phyloP scores from a whole-genome alignment of 2,329 filamentous ascomycete species.

The Sarocladium brachiariae region DNA sequence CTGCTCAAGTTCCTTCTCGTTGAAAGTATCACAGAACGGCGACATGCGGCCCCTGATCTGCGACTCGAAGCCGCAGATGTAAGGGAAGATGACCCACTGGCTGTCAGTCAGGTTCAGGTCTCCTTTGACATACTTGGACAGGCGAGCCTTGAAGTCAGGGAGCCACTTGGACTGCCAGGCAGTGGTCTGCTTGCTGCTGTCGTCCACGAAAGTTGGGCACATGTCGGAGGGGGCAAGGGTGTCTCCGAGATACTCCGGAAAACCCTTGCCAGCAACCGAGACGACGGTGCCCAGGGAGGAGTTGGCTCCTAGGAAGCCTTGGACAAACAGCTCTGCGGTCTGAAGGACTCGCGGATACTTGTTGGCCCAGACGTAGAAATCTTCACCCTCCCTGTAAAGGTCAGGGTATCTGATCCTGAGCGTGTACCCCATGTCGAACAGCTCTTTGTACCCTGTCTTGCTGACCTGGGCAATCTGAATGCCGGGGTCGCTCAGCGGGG shows the following conservation, averaged over 20 bases:
- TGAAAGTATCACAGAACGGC: constrained; percentile 57
- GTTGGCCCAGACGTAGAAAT: constrained; percentile 58
- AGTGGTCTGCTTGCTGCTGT: constrained; percentile 39
- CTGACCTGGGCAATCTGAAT: constrained; percentile 53
- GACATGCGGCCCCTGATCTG: constrained; percentile 57
- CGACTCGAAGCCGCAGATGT: constrained; percentile 65
- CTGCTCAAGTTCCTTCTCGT: constrained; percentile 50
- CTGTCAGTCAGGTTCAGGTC: constrained; percentile 44
- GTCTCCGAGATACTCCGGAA: constrained; percentile 48
- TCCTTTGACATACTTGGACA: constrained; percentile 47
- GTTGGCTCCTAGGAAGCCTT: constrained; percentile 53
- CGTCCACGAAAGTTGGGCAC: constrained; percentile 52
- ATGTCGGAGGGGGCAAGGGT: constrained; percentile 56
- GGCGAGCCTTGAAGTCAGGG: constrained; percentile 44
- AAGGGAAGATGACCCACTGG: constrained; percentile 54
- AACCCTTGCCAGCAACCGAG: constrained; percentile 49
- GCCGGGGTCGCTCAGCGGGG: constrained; percentile 46
- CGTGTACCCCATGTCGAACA: constrained; percentile 47
- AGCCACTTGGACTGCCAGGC: constrained; percentile 45
- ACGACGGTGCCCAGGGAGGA: constrained; percentile 49
- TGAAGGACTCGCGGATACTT: constrained; percentile 58
- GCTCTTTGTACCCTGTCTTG: constrained; percentile 56
- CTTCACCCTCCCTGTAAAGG: constrained; percentile 41
- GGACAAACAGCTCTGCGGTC: constrained; percentile 54
- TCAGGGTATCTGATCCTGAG: constrained; percentile 36